Evolutionary conservation across 768 basidiomycete genomes (phyloP).

Genomic region (Mrakia frigida): DNA sequence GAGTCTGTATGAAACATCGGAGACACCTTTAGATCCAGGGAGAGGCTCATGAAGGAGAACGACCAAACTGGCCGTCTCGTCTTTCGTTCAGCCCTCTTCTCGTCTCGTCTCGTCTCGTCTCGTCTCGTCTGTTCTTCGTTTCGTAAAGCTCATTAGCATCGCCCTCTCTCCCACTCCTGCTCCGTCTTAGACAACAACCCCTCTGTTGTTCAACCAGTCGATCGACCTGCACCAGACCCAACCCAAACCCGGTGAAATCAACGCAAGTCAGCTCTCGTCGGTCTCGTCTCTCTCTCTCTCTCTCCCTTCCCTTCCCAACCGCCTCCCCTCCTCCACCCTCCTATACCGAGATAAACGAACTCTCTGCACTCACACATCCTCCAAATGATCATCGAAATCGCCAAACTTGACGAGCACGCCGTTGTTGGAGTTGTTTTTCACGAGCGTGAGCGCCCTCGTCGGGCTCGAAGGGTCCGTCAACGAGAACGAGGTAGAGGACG

Average conservation of each 20-base stretch:
- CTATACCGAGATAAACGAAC: background rate
- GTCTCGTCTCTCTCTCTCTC: background rate
- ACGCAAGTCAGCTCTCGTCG: background rate
- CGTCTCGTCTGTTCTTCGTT: background rate
- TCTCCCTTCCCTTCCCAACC: too few relatives aligned
- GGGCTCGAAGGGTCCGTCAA: constrained; percentile 52
- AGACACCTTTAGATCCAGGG: too few relatives aligned
- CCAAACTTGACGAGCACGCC: constrained; percentile 59
- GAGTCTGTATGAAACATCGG: too few relatives aligned
- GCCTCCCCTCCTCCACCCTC: background rate
- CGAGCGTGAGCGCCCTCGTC: constrained; percentile 50
- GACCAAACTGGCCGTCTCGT: too few relatives aligned
- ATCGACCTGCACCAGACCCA: constrained; percentile 32
- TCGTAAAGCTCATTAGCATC: background rate
- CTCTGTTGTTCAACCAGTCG: constrained; percentile 51
- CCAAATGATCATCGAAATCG: constrained; percentile 78
- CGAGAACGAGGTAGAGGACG: constrained; percentile 43
- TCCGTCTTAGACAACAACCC: background rate
- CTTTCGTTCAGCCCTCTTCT: too few relatives aligned
- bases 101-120: too few relatives aligned
- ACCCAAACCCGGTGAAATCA: too few relatives aligned
- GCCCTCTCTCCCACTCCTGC: background rate
- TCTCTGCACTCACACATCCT: constrained; percentile 52
- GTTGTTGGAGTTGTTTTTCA: constrained; percentile 46
- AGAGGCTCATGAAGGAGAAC: too few relatives aligned